These are phyloP conservation scores for Pseudopediastrum boryanum DNA, from an alignment of 139 green algal species.

Conservation along the genomic window DNA sequence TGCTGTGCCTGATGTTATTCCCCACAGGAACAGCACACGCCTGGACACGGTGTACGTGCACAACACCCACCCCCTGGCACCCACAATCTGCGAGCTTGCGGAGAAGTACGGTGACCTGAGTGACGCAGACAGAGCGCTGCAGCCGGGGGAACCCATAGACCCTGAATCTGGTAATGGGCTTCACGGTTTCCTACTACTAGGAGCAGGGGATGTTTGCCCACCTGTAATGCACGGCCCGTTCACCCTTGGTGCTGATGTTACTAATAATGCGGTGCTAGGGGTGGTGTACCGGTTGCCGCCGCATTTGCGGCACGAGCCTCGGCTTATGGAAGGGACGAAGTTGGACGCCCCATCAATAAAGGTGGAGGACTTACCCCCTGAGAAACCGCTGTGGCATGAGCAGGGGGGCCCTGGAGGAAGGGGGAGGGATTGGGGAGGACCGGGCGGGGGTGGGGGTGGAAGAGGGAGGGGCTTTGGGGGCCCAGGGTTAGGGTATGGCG, in stretches of 20 bases:
- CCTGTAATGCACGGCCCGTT: conserved; percentile 76
- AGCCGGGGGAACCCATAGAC: conserved; percentile 37
- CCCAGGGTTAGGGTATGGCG: neutral
- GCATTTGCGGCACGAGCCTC: conserved; percentile 61
- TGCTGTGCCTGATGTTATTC: neutral
- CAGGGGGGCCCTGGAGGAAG: conserved; percentile 5
- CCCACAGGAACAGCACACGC: conserved; percentile 65
- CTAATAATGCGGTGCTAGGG: conserved; percentile 76
- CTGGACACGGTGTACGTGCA: conserved; percentile 83
- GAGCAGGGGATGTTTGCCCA: conserved; percentile 76
- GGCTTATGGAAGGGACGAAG: conserved; percentile 53
- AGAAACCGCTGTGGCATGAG: conserved; percentile 34
- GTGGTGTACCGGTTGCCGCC: conserved; percentile 68
- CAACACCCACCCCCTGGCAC: conserved; percentile 74
- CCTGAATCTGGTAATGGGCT: conserved; percentile 58
- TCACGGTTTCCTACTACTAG: conserved; percentile 72
- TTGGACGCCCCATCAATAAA: conserved; percentile 25
- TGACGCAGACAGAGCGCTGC: conserved; percentile 32
- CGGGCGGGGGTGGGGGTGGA: neutral
- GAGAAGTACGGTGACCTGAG: conserved; percentile 41
- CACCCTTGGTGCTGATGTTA: conserved; percentile 74
- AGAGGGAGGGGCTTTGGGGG: neutral
- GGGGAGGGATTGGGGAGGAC: neutral
- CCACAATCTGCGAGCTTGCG: conserved; percentile 72
- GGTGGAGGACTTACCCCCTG: conserved; percentile 29